These are phyloP conservation scores for Vitis rupestris DNA, from an alignment of 164 flowering plant genomes.

Conservation along the genomic window DNA sequence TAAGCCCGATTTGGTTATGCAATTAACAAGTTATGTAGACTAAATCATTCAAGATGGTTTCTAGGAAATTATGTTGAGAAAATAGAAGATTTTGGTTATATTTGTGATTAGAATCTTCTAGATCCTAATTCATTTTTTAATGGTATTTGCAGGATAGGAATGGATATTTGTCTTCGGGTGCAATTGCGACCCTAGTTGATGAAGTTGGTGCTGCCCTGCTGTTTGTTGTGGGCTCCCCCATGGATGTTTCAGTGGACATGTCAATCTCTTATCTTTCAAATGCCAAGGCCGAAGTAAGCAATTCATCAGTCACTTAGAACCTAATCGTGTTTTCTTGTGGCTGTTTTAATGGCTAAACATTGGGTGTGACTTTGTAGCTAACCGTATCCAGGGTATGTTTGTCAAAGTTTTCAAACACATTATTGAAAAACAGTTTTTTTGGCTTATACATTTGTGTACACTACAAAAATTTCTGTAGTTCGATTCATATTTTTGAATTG, in stretches of 20 bases:
- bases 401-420: too few species aligned
- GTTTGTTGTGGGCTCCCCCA: slow-evolving; percentile 45
- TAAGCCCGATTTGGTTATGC: too few species aligned
- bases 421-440: too few species aligned
- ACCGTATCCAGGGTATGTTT: too few species aligned
- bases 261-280: slow-evolving; percentile 58
- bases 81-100: neutral
- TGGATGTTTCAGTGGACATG: slow-evolving; percentile 84
- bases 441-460: too few species aligned
- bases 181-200: slow-evolving; percentile 73
- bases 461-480: too few species aligned
- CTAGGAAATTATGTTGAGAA: too few species aligned
- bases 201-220: slow-evolving; percentile 66
- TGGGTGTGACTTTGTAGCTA: too few species aligned
- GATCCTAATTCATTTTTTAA: too few species aligned
- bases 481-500: too few species aligned
- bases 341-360: neutral
- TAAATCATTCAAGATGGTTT: too few species aligned
- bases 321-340: neutral
- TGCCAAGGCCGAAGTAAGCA: slow-evolving; percentile 67
- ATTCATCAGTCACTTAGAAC: neutral
- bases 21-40: too few species aligned
- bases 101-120: neutral
- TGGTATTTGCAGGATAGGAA: slow-evolving; percentile 45
- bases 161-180: slow-evolving; percentile 68